These are phyloP conservation scores for Cicer cuneatum DNA, from an alignment of 306 rosid species.

Conservation along the genomic window DNA sequence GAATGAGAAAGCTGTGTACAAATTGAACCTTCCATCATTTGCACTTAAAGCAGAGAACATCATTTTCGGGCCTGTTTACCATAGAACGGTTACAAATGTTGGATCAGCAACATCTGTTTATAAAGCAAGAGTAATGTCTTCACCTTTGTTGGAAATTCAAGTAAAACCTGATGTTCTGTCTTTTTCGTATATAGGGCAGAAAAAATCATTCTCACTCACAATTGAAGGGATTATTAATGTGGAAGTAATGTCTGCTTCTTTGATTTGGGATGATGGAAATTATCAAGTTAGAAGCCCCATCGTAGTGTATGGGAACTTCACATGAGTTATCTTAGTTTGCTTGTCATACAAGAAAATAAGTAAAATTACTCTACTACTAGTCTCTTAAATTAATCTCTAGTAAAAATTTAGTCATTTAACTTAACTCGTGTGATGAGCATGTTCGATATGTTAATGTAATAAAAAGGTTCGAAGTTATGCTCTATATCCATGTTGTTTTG, in stretches of 20 bases:
- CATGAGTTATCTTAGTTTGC: background rate
- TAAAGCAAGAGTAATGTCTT: constrained; percentile 31
- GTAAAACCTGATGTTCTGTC: constrained; percentile 46
- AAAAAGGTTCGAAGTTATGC: background rate
- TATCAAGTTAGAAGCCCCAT: constrained; percentile 53
- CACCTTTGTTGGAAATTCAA: constrained; percentile 34
- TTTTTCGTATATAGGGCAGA: constrained; percentile 43
- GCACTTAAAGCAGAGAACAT: background rate
- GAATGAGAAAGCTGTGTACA: background rate
- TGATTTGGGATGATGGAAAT: constrained; percentile 49
- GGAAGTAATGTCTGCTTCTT: constrained; percentile 29
- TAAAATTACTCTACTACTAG: too few species aligned
- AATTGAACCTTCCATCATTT: constrained; percentile 64
- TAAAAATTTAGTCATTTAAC: too few species aligned
- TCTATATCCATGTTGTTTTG: too few species aligned
- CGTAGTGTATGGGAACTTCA: constrained; percentile 8
- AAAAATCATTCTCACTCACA: constrained; percentile 31
- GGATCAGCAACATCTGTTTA: constrained; percentile 13
- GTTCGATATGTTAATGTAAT: background rate
- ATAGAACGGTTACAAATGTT: constrained; percentile 43
- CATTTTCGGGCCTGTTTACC: background rate
- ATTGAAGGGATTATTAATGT: constrained; percentile 31
- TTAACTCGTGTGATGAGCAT: background rate
- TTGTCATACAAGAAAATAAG: background rate
- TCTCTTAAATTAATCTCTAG: too few species aligned